Base-by-base conservation (phyloP, 768 basidiomycete species). In the Phylloporus scabripes region DNA sequence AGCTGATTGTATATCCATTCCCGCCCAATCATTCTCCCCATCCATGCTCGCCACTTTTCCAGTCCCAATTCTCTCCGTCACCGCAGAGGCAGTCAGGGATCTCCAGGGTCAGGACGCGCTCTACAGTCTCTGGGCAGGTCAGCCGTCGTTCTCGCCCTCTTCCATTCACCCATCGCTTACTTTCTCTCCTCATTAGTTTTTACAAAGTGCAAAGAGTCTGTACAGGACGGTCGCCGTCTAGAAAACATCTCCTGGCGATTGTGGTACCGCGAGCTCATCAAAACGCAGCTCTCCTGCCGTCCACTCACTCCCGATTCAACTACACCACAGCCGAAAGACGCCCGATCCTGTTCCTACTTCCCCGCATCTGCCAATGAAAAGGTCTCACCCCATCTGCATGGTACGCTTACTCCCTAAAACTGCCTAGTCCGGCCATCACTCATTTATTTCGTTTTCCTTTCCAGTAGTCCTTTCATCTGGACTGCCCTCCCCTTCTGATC, bases 211-310 rank as follows among this genome's bases (percentile, higher is more conserved):
- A 89, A 87, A 66, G 77, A 80, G 55, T 82, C 81, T 1, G 71
- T 93, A 3, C 77, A 85, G 58, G 84, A 92, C 57, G 92, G 92
- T n/a, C 75, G 73, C 6, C 70, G 91, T 24, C 76, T 92, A 24
- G 91, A 93, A 69, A 92, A 94, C 60, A 83, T 93, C 46, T 82
- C 86, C 3, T 94, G 91, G 91, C 73, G 91, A 45, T 70, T 93
- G 7, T 88, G 88, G 85, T 79, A 85, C 62, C 77, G 81, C 54
- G 80, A 86, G 53, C 71, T 85, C 60, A 64, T 74, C 45, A 63
- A 70, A 26, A 53, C 68, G 24, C 70, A 69, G 29, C 18, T 40
- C 18, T 11, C 60, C n/a, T 61, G 51, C 41, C 63, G 57, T 11
- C 61, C 65, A 1, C 51, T 61, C 34, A 64, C 66, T 8, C 66